Conservation (phyloP, 345 rosid genomes). For the Mercurialis annua region DNA sequence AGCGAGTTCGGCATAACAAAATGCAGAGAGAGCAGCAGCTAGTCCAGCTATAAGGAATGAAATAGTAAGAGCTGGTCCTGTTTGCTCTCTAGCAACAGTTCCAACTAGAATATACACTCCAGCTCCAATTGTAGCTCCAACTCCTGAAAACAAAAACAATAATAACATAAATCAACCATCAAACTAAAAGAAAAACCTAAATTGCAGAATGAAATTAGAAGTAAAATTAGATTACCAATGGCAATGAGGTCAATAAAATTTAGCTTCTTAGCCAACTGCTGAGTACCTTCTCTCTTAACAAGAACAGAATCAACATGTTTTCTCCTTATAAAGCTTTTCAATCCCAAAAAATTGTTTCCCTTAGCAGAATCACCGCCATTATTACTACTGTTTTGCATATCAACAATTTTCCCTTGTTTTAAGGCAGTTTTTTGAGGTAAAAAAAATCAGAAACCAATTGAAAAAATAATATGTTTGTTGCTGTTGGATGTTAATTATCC, state of each 20-base stretch:
- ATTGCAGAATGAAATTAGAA: too few relatives aligned
- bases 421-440: neutral
- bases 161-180: neutral
- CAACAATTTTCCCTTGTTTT: constrained; percentile 18
- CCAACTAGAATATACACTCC: constrained; percentile 97
- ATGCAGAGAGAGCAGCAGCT: constrained; percentile 92
- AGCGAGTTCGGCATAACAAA: constrained; percentile 96
- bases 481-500: too few relatives aligned
- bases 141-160: constrained; percentile 45
- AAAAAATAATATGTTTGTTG: too few relatives aligned
- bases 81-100: constrained; percentile 94
- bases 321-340: constrained; percentile 56
- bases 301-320: constrained; percentile 73
- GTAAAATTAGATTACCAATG: constrained; percentile 65
- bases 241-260: constrained; percentile 64
- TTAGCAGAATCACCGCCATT: constrained; percentile 27
- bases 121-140: constrained; percentile 96
- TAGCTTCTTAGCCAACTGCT: constrained; percentile 62
- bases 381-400: constrained; percentile 44
- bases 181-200: too few relatives aligned
- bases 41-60: constrained; percentile 90
- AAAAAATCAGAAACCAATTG: neutral
- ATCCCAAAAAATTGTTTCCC: constrained; percentile 46
- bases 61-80: constrained; percentile 91
- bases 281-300: constrained; percentile 25